Conservation (phyloP, 768 basidiomycete genomes). For the Tricholoma sp. region DNA sequence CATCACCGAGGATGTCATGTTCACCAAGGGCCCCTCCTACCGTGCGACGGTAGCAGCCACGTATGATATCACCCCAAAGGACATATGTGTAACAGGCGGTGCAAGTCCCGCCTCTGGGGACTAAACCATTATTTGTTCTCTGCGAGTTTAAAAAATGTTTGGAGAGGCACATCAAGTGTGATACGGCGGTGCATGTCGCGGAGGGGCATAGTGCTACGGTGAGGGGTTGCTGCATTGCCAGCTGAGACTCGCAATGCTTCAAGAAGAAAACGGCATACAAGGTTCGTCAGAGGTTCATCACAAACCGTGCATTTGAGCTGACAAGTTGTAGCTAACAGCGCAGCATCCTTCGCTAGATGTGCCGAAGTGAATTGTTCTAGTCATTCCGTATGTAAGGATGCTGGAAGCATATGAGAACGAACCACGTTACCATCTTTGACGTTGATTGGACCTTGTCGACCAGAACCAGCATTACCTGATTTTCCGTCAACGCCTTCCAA, state of each 20-base stretch:
- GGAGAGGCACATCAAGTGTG: conserved; percentile 58
- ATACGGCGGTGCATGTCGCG: conserved; percentile 41
- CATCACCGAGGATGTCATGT: conserved; percentile 23
- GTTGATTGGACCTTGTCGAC: conserved; percentile 49
- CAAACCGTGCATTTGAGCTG: conserved; percentile 46
- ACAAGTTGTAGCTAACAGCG: conserved; percentile 31
- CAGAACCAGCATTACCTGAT: conserved; percentile 47
- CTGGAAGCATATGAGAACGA: neutral
- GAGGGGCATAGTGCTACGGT: conserved; percentile 49
- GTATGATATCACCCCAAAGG: conserved; percentile 67
- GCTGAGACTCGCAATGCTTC: neutral
- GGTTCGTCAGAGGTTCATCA: conserved; percentile 31
- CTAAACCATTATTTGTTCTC: conserved; percentile 24
- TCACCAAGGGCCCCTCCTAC: conserved; percentile 26
- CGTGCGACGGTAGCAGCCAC: conserved; percentile 53
- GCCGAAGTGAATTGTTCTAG: conserved; percentile 44
- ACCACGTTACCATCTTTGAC: conserved; percentile 48
- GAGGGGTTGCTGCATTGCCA: conserved; percentile 41
- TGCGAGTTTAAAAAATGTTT: conserved; percentile 33
- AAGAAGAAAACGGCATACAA: conserved; percentile 30
- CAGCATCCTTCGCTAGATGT: conserved; percentile 44
- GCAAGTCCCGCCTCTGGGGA: conserved; percentile 64
- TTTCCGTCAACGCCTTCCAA: conserved; percentile 70
- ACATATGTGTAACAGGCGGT: conserved; percentile 45
- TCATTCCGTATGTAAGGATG: neutral